These are phyloP conservation scores for Lactarius evosmus DNA, from an alignment of 768 basidiomycete species.

Conservation along the genomic window DNA sequence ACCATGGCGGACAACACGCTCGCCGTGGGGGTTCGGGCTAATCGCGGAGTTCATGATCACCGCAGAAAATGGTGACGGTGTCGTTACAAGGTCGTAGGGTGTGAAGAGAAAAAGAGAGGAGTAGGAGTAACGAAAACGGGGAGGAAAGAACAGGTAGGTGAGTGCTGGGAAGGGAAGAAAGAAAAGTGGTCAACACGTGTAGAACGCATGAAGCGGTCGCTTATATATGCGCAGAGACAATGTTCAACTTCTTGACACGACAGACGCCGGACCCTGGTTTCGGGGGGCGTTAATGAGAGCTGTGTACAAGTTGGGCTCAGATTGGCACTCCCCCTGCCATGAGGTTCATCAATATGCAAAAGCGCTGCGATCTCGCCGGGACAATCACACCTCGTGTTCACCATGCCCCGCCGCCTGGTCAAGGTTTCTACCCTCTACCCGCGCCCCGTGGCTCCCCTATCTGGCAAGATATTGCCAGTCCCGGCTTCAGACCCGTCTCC, in stretches of 20 bases:
- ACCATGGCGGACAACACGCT: conserved; percentile 32
- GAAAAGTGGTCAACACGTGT: conserved; percentile 29
- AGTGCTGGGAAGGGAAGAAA: conserved; percentile 19
- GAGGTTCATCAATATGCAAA: conserved; percentile 13
- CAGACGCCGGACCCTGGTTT: conserved; percentile 14
- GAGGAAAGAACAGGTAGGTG: conserved; percentile 5
- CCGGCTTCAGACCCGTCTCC: not conserved
- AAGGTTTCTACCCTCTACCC: conserved; percentile 13
- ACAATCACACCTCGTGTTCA: conserved; percentile 16
- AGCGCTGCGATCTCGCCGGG: conserved; percentile 14
- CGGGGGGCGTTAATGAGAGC: conserved; percentile 12
- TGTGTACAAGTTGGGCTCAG: not conserved
- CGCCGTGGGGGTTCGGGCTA: conserved; percentile 17
- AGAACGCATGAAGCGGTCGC: conserved; percentile 27
- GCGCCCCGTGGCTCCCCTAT: conserved; percentile 21
- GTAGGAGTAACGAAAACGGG: conserved; percentile 1
- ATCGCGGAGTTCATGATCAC: conserved; percentile 27
- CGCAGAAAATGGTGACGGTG: conserved; percentile 1
- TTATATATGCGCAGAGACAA: conserved; percentile 24
- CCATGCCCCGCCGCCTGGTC: conserved; percentile 1
- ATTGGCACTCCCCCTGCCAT: conserved; percentile 11
- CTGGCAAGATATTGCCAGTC: not conserved
- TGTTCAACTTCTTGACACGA: conserved; percentile 22
- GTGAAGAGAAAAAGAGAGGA: not conserved
- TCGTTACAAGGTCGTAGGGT: conserved; percentile 23